These are phyloP conservation scores for Calendula officinalis DNA, from an alignment of 129 eudicot genomes.

Conservation along the genomic window DNA sequence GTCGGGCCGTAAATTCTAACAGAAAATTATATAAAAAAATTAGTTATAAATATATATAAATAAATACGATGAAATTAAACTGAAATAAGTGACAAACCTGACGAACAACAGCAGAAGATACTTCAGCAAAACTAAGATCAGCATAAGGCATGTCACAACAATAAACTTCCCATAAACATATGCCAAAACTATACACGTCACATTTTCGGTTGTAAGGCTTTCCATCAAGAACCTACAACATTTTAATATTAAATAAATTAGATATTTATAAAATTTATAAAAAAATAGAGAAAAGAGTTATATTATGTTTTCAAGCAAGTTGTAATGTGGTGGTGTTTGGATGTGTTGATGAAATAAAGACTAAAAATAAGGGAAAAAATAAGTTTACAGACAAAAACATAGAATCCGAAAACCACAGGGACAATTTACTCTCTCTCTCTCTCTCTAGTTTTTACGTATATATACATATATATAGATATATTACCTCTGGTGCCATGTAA, in stretches of 20 bases:
- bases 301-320: no score
- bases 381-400: no score
- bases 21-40: neutral
- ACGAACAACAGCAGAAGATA: slow-evolving; percentile 81
- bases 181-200: slow-evolving; percentile 93
- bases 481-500: slow-evolving; percentile 63
- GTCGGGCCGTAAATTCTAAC: slow-evolving; percentile 79
- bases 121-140: slow-evolving; percentile 89
- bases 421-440: no score
- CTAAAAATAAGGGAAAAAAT: no score
- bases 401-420: no score
- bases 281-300: no score
- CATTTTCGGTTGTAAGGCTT: slow-evolving; percentile 94
- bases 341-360: no score
- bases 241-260: no score
- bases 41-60: neutral
- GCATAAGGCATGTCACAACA: slow-evolving; percentile 94
- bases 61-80: neutral
- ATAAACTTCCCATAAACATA: slow-evolving; percentile 92
- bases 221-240: slow-evolving; percentile 82
- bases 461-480: no score
- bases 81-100: slow-evolving; percentile 49
- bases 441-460: no score
- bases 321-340: no score
- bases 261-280: no score